phyloP scores from a whole-genome alignment of 352 stramenopile genomes.

The Globisporangium cystogenes region DNA sequence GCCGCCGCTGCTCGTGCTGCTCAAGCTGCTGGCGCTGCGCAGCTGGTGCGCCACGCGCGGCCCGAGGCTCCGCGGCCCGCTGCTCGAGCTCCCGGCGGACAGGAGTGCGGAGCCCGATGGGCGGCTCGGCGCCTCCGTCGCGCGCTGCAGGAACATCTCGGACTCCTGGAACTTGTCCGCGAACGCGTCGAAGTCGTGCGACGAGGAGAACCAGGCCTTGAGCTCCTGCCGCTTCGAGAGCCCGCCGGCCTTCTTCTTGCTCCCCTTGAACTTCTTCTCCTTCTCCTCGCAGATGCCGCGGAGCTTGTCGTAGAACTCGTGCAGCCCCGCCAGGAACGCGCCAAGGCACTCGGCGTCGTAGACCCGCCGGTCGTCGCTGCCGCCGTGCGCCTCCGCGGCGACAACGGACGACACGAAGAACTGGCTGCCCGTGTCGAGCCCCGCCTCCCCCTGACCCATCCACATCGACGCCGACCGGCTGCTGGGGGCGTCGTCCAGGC shows the following conservation, averaged over 20 bases:
- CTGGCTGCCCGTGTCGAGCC: conserved; percentile 20
- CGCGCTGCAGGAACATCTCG: conserved; percentile 37
- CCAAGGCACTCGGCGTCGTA: conserved; percentile 58
- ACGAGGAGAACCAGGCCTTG: conserved; percentile 82
- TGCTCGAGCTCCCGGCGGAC: conserved; percentile 32
- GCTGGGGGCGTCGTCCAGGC: conserved; percentile 30
- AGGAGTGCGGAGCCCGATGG: conserved; percentile 18
- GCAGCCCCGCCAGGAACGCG: conserved; percentile 45
- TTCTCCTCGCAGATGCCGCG: conserved; percentile 47
- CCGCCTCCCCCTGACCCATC: conserved; percentile 8
- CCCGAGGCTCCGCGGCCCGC: conserved; percentile 14
- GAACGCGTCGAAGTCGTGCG: conserved; percentile 76
- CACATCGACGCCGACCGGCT: conserved; percentile 24
- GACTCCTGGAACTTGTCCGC: conserved; percentile 67
- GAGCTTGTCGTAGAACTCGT: conserved; percentile 70
- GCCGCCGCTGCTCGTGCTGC: conserved; percentile 36
- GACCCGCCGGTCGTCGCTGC: conserved; percentile 42
- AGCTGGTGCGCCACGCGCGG: conserved; percentile 34
- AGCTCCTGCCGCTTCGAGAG: conserved; percentile 77
- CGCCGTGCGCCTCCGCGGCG: neutral
- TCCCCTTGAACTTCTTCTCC: conserved; percentile 41
- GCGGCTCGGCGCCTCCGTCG: conserved; percentile 21
- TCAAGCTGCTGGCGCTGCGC: conserved; percentile 63
- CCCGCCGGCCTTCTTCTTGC: conserved; percentile 44
- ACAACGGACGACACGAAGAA: conserved; percentile 18